Evolutionary conservation across 2,329 filamentous ascomycete genomes (phyloP).

Genomic region (Neofusicoccum laricinum): DNA sequence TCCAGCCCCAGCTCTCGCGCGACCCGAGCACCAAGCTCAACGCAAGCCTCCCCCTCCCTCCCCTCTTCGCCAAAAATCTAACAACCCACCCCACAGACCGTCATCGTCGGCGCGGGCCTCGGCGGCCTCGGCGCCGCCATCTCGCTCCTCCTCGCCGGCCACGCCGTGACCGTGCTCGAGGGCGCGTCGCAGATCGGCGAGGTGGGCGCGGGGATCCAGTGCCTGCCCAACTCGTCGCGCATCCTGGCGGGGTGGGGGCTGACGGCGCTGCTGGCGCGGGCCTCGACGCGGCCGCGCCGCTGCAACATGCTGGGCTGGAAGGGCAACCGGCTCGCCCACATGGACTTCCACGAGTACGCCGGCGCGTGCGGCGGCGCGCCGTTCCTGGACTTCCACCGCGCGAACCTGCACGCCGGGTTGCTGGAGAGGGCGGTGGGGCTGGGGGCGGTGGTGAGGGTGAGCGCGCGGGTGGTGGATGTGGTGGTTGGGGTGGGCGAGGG

Average conservation of each 20-base stretch:
- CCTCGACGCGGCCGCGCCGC: conserved; percentile 41
- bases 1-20: conserved; percentile 28
- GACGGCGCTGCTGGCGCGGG: conserved; percentile 39
- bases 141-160: conserved; percentile 44
- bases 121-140: conserved; percentile 54
- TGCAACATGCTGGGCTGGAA: conserved; percentile 55
- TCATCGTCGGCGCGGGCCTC: conserved; percentile 56
- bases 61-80: background rate
- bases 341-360: conserved; percentile 48
- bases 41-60: conserved; percentile 19
- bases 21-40: conserved; percentile 26
- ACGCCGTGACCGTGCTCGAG: conserved; percentile 50
- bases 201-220: conserved; percentile 52
- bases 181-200: conserved; percentile 47
- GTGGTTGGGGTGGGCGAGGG: conserved; percentile 39
- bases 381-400: conserved; percentile 57
- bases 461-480: conserved; percentile 45
- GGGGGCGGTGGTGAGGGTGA: conserved; percentile 46
- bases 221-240: conserved; percentile 48
- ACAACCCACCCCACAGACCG: conserved; percentile 32
- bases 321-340: conserved; percentile 46
- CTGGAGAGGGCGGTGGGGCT: conserved; percentile 48
- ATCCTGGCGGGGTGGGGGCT: conserved; percentile 52
- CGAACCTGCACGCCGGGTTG: conserved; percentile 50
- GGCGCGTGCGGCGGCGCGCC: conserved; percentile 41